Base-by-base conservation (phyloP, 179 eudicot genomes). In the Spergularia azorica region DNA sequence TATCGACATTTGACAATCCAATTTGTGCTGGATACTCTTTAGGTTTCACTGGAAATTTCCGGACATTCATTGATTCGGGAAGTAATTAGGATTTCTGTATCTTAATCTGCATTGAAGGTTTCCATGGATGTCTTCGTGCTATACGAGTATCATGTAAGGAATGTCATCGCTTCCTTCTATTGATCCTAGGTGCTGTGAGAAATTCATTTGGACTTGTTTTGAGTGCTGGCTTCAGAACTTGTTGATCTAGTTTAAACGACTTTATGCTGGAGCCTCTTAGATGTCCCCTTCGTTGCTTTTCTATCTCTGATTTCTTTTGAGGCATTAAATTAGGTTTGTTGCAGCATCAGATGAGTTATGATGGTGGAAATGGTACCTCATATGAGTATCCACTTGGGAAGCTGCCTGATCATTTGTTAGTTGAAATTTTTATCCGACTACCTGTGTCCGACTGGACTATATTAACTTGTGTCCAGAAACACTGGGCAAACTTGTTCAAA, bases 381-480 rank as follows among this genome's bases (percentile, higher is more conserved):
- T 73, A 57, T 74, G 89, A 87, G 46, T 79, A 71, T 65, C 75
- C 87, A 61, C 64, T 90, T 77, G 86, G 68, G 72, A 84, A 84
- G 81, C 90, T 92, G 43, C 97, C 97, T n/a, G 95, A 90, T 85
- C 95, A 92, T 79, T 78, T 92, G 54, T 79, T 92, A 38, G 81
- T 88, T 69, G 97, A 92, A 70, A 89, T 92, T 64, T 89, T 92
- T 61, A 85, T 89, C 67, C 91, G 93, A 77, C 86, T 92, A 50
- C 97, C 97, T 41, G 76, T 84, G 21, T 78, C 79, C 26, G 87
- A 92, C 51, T 92, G 97, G 95, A 85, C 82, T 11, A 81, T 81
- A 11, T 18, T 90, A 57, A 83, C 93, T 13, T 90, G 91, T 16
- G 90, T 90, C 60, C 88, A 83, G 79, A 92, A 86, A 77, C 91